These are phyloP conservation scores for Dryas alaskensis DNA, from an alignment of 306 rosid genomes.

Conservation along the genomic window DNA sequence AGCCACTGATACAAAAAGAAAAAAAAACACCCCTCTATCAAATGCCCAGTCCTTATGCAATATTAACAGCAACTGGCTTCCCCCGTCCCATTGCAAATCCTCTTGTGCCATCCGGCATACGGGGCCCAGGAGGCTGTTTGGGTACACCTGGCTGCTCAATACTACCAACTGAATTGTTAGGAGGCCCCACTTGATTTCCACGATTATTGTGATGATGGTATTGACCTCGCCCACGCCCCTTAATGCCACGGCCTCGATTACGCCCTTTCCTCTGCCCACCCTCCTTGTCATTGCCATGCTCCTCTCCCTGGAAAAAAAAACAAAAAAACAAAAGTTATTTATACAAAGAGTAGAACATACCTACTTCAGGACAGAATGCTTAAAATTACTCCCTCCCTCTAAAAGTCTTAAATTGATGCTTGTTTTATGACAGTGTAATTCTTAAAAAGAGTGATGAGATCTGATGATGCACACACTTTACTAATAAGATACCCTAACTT, in stretches of 20 bases:
- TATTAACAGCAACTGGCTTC: conserved; percentile 65
- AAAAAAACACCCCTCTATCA: background rate
- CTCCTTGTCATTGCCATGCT: conserved; percentile 70
- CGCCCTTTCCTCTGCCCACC: conserved; percentile 78
- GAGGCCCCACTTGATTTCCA: conserved; percentile 55
- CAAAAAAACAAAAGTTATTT: too few relatives aligned
- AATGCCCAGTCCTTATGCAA: conserved; percentile 29
- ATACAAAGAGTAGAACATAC: background rate
- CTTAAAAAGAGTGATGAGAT: background rate
- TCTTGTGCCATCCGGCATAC: conserved; percentile 98
- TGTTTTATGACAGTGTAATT: background rate
- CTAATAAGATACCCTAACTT: background rate
- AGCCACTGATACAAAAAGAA: conserved; percentile 10
- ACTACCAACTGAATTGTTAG: conserved; percentile 39
- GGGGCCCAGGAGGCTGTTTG: conserved; percentile 93
- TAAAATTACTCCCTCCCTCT: background rate
- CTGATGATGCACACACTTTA: background rate
- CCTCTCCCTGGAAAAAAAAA: conserved; percentile 65
- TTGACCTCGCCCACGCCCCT: conserved; percentile 81
- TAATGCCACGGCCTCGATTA: conserved; percentile 50
- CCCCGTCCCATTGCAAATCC: conserved; percentile 97
- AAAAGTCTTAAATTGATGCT: background rate
- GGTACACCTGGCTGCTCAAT: conserved; percentile 46
- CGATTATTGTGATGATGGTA: conserved; percentile 53
- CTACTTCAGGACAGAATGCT: background rate